Percentiles rank a stretch among this genome's conserved stretches.
Evolutionary conservation across 2,329 filamentous ascomycete species (phyloP).

Genomic region (Paecilomyces dactylethromorphus): DNA sequence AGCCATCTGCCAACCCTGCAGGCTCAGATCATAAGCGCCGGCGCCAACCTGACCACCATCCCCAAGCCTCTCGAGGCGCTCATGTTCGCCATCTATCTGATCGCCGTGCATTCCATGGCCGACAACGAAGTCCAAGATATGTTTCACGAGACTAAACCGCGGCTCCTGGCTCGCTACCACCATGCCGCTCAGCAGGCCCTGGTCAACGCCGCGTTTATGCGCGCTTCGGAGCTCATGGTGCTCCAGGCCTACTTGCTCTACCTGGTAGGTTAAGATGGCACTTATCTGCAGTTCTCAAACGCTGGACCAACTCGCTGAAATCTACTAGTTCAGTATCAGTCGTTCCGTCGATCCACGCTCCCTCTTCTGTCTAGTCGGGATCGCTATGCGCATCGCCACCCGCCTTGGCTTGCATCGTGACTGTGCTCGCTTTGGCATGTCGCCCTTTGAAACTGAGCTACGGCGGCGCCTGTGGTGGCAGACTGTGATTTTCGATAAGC

Average conservation of each 20-base stretch:
- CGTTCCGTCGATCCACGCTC: too few species aligned
- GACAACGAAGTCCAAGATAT: too few species aligned
- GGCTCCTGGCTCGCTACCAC: conserved; percentile 31
- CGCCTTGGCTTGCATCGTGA: conserved; percentile 62
- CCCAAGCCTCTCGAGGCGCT: too few species aligned
- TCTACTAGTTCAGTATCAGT: too few species aligned
- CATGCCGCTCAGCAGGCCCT: conserved; percentile 39
- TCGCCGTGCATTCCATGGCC: too few species aligned
- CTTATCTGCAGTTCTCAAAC: too few species aligned
- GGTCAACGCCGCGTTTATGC: conserved; percentile 34
- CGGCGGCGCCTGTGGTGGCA: conserved; percentile 65
- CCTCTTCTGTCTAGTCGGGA: too few species aligned
- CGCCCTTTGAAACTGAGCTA: conserved; percentile 57
- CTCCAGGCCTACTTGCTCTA: conserved; percentile 49
- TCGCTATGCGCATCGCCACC: too few species aligned
- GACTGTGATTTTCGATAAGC: conserved; percentile 59
- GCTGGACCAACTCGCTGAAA: too few species aligned
- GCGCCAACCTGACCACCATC: conserved; percentile 47
- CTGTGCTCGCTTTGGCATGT: conserved; percentile 39
- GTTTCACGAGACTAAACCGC: too few species aligned
- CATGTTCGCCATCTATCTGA: too few species aligned
- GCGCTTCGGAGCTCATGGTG: conserved; percentile 29
- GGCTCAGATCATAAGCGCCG: conserved; percentile 53
- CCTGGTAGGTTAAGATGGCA: conserved; percentile 42
- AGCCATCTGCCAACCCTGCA: conserved; percentile 60